Evolutionary conservation across 495 filamentous ascomycete genomes (phyloP), one percentile per base, ranked within the genome.

Genomic region (Aspergillus diversus): DNA sequence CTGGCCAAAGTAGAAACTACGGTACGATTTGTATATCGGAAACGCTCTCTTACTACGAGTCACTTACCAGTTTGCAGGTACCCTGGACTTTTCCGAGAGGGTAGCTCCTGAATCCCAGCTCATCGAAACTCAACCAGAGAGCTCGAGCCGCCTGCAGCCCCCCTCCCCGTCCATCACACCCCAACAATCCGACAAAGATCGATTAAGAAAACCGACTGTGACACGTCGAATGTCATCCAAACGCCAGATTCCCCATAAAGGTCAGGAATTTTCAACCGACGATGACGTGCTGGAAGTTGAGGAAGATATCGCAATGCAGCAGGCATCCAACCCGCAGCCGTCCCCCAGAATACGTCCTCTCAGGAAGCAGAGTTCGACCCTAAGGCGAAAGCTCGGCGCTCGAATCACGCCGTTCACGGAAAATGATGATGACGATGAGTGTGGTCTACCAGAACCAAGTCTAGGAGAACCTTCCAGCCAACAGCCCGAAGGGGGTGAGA

Each of bases 231-330:
- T 87, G 64, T 91, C 92, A 33, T 90, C 89, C n/a, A 89, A 87
- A 66, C 82, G 87, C 8, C 83, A 86, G 61, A 82, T 84, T 15
- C 92, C 92, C 16, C 87, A 93, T 66, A 88, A 89, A 64, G 90
- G 92, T 13, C 91, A 92, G 71, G 86, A 92, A 64, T 99, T 97
- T 74, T 97, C 93, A 8, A 93, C 92, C 21, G 95, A 99, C 68
- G 95, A 99, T 74, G 92, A 91, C 72, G 83, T 89, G 27, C 81
- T 85, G 51, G 95, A 99, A 74, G 87, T 97, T 32, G 90, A 95
- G 70, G 74, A 80, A 54, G 79, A 84, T 55, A 70, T 77, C 49
- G 75, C 73, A 9, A 65, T 75, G 39, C 71, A 79, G 55, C 73
- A 78, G 59, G 66, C 67, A 4, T 48, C 70, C 7, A 71, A 66